Percentiles rank a stretch among this genome's conserved stretches.
phyloP scores from a whole-genome alignment of 2,329 filamentous ascomycete species.

The Fusarium nurragi region DNA sequence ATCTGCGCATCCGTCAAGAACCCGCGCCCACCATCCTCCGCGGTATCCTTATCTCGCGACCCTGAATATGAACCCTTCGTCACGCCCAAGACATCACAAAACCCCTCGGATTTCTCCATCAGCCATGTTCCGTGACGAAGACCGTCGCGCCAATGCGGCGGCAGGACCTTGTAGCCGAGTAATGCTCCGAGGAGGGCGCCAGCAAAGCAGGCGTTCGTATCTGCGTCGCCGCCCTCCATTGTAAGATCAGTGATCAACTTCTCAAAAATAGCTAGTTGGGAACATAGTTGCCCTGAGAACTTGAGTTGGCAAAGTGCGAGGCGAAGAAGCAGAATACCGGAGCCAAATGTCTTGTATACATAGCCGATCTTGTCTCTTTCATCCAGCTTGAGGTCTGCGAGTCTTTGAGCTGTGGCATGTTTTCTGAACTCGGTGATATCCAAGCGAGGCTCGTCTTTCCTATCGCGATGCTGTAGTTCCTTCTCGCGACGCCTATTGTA shows the following conservation, averaged over 20 bases:
- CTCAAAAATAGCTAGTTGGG: slow-evolving; percentile 53
- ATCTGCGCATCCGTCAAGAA: slow-evolving; percentile 51
- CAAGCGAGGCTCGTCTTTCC: slow-evolving; percentile 47
- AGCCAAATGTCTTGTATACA: slow-evolving; percentile 63
- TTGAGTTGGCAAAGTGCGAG: slow-evolving; percentile 52
- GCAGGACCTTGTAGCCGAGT: slow-evolving; percentile 57
- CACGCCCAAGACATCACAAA: slow-evolving; percentile 53
- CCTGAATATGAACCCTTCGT: slow-evolving; percentile 48
- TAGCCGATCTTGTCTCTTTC: slow-evolving; percentile 59
- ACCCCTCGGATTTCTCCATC: slow-evolving; percentile 53
- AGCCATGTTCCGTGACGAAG: slow-evolving; percentile 58
- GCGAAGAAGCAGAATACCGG: slow-evolving; percentile 56
- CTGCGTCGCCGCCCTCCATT: slow-evolving; percentile 63
- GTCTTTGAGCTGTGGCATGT: slow-evolving; percentile 50
- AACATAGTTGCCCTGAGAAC: slow-evolving; percentile 22
- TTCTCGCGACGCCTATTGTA: slow-evolving; percentile 40
- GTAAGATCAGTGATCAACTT: slow-evolving; percentile 58
- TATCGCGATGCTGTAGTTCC: slow-evolving; percentile 38
- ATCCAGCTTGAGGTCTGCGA: slow-evolving; percentile 57
- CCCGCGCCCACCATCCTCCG: slow-evolving; percentile 54
- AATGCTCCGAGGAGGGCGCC: slow-evolving; percentile 60
- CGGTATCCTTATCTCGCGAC: slow-evolving; percentile 52
- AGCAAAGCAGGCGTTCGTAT: slow-evolving; percentile 64
- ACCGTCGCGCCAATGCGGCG: slow-evolving; percentile 60
- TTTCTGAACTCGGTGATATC: slow-evolving; percentile 53